Evolutionary conservation across 2,329 filamentous ascomycete genomes (phyloP).

Genomic region (Annulohypoxylon truncatum): DNA sequence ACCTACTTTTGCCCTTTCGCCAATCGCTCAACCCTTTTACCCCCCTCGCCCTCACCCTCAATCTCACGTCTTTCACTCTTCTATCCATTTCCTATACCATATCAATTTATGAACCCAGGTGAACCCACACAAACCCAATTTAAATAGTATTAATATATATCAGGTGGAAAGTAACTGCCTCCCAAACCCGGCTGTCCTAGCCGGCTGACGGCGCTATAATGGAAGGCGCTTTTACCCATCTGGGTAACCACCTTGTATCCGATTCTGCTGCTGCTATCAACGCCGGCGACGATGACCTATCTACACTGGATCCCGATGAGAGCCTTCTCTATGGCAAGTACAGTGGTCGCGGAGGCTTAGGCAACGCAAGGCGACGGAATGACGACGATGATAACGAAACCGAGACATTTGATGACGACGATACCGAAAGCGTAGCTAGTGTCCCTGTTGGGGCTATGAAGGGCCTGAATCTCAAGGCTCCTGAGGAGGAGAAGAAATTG

Average conservation of each 20-base stretch:
- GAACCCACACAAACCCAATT: background rate
- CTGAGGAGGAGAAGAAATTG: conserved; percentile 89
- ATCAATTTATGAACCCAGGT: background rate
- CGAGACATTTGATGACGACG: conserved; percentile 85
- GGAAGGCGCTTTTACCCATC: conserved; percentile 90
- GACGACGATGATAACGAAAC: conserved; percentile 93
- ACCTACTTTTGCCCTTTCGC: background rate
- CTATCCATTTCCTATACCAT: background rate
- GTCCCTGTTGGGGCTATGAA: conserved; percentile 81
- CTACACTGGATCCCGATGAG: conserved; percentile 80
- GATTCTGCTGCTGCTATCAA: conserved; percentile 89
- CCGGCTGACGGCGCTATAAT: conserved; percentile 60
- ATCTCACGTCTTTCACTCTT: background rate
- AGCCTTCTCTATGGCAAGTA: conserved; percentile 80
- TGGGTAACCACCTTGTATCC: conserved; percentile 87
- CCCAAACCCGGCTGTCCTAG: conserved; percentile 40
- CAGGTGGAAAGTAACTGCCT: conserved; percentile 25
- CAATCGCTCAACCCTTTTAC: background rate
- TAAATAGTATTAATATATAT: conserved; percentile 4
- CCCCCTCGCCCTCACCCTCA: background rate
- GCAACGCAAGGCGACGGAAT: conserved; percentile 68
- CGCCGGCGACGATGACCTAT: conserved; percentile 80
- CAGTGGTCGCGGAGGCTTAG: conserved; percentile 66
- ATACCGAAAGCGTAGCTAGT: conserved; percentile 80
- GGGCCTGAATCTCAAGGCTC: conserved; percentile 65